These are phyloP conservation scores for Porpolomopsis calyptriformis DNA, from an alignment of 768 basidiomycete genomes.

Conservation along the genomic window DNA sequence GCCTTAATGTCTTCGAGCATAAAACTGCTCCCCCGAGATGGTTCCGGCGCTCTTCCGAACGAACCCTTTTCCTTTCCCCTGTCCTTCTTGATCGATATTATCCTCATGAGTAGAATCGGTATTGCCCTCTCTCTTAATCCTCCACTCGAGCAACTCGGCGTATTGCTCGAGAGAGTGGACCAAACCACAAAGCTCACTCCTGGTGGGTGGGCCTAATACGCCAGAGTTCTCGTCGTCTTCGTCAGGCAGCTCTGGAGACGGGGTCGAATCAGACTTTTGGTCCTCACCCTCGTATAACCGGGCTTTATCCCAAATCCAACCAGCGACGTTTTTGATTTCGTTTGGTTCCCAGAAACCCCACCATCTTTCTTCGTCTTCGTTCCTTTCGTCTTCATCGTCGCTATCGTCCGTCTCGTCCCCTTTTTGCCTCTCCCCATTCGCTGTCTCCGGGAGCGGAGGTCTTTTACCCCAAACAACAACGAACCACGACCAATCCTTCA, in stretches of 20 bases:
- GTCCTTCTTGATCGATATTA: constrained; percentile 29
- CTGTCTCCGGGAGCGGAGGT: constrained; percentile 23
- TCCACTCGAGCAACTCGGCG: constrained; percentile 51
- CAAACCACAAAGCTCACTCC: constrained; percentile 31
- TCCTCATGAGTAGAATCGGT: constrained; percentile 17
- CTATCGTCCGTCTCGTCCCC: constrained; percentile 17
- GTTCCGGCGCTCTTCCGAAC: too few relatives aligned
- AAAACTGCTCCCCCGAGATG: too few relatives aligned
- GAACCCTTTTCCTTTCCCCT: background rate
- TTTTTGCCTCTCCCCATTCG: constrained; percentile 4
- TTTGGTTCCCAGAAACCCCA: constrained; percentile 62
- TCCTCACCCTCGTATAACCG: constrained; percentile 24
- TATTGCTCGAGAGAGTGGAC: constrained; percentile 49
- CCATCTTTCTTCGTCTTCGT: constrained; percentile 46
- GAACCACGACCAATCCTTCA: constrained; percentile 67
- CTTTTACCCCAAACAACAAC: constrained; percentile 63
- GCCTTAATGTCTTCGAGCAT: too few relatives aligned
- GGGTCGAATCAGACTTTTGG: constrained; percentile 10
- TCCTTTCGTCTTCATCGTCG: constrained; percentile 22
- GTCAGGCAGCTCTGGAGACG: constrained; percentile 7
- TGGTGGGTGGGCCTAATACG: constrained; percentile 14
- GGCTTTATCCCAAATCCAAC: constrained; percentile 50
- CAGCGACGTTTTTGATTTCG: constrained; percentile 54
- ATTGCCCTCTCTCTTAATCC: constrained; percentile 25
- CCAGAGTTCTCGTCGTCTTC: constrained; percentile 7